Evolutionary conservation across 1,139 yeast species (phyloP).

Genomic region (Chernovozyma sophiae-reginae): DNA sequence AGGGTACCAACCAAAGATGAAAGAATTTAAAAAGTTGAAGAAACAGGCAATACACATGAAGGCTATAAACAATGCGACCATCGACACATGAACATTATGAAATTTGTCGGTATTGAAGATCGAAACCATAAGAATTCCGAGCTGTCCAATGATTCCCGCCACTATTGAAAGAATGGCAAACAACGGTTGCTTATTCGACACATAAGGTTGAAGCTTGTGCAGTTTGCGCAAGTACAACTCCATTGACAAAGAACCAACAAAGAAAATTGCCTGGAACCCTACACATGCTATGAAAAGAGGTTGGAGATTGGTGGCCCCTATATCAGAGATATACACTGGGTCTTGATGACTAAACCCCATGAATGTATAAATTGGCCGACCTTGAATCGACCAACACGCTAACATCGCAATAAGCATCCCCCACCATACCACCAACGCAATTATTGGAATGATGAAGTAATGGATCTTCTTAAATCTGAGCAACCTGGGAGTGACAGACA

Average conservation of each 20-base stretch:
- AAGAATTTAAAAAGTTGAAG: conserved; percentile 57
- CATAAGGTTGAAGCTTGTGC: conserved; percentile 53
- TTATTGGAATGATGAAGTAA: conserved; percentile 31
- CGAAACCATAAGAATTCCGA: conserved; percentile 72
- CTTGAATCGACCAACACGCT: conserved; percentile 66
- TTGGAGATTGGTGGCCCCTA: conserved; percentile 81
- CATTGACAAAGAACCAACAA: conserved; percentile 59
- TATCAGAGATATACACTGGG: conserved; percentile 75
- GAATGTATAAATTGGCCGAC: conserved; percentile 65
- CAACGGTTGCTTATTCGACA: conserved; percentile 43
- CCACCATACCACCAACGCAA: conserved; percentile 34
- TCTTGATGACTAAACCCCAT: conserved; percentile 40
- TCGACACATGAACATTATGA: conserved; percentile 59
- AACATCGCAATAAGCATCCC: conserved; percentile 40
- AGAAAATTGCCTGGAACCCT: conserved; percentile 74
- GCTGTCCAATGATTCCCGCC: conserved; percentile 61
- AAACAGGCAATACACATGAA: conserved; percentile 62
- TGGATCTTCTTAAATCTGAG: conserved; percentile 28
- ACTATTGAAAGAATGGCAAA: conserved; percentile 49
- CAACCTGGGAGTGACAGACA: not conserved
- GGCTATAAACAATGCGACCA: conserved; percentile 74
- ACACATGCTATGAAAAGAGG: conserved; percentile 81
- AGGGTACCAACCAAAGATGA: conserved; percentile 56
- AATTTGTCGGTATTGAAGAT: conserved; percentile 65
- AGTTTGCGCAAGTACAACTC: conserved; percentile 53